Conservation (phyloP, 495 filamentous ascomycete genomes). For the Aspergillus carlsbadensis region DNA sequence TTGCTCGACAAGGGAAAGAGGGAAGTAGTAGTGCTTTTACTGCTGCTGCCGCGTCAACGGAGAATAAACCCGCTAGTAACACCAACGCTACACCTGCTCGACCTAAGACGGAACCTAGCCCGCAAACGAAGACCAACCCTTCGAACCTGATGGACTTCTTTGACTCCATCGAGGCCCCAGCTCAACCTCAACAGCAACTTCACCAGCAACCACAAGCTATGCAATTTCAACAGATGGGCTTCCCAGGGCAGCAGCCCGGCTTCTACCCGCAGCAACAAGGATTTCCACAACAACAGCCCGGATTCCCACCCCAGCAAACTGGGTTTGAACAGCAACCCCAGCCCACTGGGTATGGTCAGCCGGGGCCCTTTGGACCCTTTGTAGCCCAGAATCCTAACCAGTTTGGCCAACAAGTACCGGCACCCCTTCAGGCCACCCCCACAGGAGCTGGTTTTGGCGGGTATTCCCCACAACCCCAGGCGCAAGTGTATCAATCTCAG, state of each 20-base stretch:
- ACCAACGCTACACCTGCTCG: slow-evolving; percentile 18
- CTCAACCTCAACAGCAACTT: slow-evolving; percentile 51
- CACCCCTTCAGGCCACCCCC: slow-evolving; percentile 57
- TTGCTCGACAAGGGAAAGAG: slow-evolving; percentile 80
- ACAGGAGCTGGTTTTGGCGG: slow-evolving; percentile 88
- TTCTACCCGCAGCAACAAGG: slow-evolving; percentile 36
- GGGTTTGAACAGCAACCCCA: slow-evolving; percentile 31
- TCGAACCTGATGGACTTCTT: slow-evolving; percentile 97
- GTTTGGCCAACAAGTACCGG: slow-evolving; percentile 50
- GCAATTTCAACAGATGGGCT: slow-evolving; percentile 13
- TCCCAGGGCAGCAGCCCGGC: slow-evolving; percentile 26
- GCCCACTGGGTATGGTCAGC: slow-evolving; percentile 26
- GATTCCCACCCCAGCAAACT: slow-evolving; percentile 34
- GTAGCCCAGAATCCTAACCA: slow-evolving; percentile 51
- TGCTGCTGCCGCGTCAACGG: slow-evolving; percentile 22
- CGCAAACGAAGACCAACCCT: slow-evolving; percentile 55
- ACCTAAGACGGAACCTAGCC: slow-evolving; percentile 26
- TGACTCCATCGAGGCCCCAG: slow-evolving; percentile 90
- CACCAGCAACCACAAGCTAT: slow-evolving; percentile 28
- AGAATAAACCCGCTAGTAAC: slow-evolving; percentile 23
- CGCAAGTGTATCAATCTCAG: slow-evolving; percentile 48
- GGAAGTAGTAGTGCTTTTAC: slow-evolving; percentile 16
- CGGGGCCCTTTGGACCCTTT: slow-evolving; percentile 39
- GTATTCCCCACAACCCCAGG: slow-evolving; percentile 68
- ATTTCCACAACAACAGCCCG: slow-evolving; percentile 31